phyloP scores from a whole-genome alignment of 2,329 filamentous ascomycete genomes.

The Botrytis galanthina region DNA sequence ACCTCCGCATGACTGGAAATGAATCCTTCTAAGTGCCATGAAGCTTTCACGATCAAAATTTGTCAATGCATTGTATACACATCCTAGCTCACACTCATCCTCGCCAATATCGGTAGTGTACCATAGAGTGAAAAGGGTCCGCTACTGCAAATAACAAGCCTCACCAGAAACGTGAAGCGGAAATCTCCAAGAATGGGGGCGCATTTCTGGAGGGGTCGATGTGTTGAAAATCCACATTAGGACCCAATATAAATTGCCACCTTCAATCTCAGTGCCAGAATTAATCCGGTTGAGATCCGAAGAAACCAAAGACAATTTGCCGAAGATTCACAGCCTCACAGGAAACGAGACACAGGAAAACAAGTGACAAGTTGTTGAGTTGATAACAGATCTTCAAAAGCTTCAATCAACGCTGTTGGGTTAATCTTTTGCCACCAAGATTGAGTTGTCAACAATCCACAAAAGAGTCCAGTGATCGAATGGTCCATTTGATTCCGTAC shows the following conservation, averaged over 20 bases:
- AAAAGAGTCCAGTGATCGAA: background rate
- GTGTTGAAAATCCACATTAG: background rate
- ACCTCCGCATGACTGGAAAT: conserved; percentile 10
- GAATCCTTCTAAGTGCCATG: conserved; percentile 1
- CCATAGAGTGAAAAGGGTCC: conserved; percentile 4
- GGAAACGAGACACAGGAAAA: background rate
- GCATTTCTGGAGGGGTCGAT: background rate
- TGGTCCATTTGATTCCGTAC: conserved; percentile 3
- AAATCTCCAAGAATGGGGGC: conserved; percentile 10
- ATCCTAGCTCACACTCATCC: background rate
- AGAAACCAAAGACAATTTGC: background rate
- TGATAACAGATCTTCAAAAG: conserved; percentile 4
- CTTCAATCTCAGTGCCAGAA: conserved; percentile 7
- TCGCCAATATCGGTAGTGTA: background rate
- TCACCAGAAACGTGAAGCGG: background rate
- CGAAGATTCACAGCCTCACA: background rate
- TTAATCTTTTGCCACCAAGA: conserved; percentile 7
- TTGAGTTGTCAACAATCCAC: conserved; percentile 11
- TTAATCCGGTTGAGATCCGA: conserved; percentile 10
- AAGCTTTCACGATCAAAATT: conserved; percentile 10
- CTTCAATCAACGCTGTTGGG: background rate
- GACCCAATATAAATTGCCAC: background rate
- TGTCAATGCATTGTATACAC: conserved; percentile 10
- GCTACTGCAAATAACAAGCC: conserved; percentile 14
- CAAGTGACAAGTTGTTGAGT: no score